These are phyloP conservation scores for Pisolithus sp. DNA, from an alignment of 768 basidiomycete genomes.

Conservation along the genomic window DNA sequence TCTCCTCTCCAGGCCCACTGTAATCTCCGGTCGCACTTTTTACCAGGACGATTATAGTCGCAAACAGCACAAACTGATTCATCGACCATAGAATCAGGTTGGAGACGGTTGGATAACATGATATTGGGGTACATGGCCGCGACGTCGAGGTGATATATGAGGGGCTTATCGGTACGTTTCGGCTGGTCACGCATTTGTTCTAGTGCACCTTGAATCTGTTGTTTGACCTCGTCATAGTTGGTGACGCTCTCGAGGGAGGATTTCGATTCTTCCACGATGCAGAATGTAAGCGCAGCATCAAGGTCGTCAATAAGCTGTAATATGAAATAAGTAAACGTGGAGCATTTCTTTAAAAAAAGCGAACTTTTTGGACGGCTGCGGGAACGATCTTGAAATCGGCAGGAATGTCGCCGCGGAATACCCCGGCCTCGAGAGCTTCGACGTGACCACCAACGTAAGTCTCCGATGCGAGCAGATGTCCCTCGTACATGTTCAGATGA, in stretches of 20 bases:
- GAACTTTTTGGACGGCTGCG: constrained; percentile 73
- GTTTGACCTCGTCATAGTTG: constrained; percentile 92
- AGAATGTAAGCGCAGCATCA: constrained; percentile 86
- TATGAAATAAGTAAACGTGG: neutral
- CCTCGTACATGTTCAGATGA: constrained; percentile 88
- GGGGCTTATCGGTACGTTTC: constrained; percentile 79
- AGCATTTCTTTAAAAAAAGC: constrained; percentile 1
- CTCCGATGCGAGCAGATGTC: constrained; percentile 93
- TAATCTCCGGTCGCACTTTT: constrained; percentile 87
- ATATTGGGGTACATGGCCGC: constrained; percentile 99
- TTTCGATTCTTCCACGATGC: constrained; percentile 80
- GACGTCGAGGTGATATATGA: constrained; percentile 98
- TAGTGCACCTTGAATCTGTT: constrained; percentile 66
- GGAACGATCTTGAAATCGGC: constrained; percentile 96
- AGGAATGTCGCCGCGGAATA: constrained; percentile 92
- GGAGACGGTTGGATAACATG: constrained; percentile 98
- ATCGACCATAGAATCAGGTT: constrained; percentile 96
- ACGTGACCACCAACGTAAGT: constrained; percentile 99
- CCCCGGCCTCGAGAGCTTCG: constrained; percentile 96
- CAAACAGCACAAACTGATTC: constrained; percentile 97
- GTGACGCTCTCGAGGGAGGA: constrained; percentile 74
- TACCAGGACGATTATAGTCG: constrained; percentile 95
- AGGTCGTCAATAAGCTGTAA: constrained; percentile 86
- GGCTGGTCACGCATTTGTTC: constrained; percentile 91
- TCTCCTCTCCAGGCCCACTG: constrained; percentile 99